These are phyloP conservation scores for Xylariaceae sp. DNA, from an alignment of 2,329 filamentous ascomycete genomes.

Conservation along the genomic window DNA sequence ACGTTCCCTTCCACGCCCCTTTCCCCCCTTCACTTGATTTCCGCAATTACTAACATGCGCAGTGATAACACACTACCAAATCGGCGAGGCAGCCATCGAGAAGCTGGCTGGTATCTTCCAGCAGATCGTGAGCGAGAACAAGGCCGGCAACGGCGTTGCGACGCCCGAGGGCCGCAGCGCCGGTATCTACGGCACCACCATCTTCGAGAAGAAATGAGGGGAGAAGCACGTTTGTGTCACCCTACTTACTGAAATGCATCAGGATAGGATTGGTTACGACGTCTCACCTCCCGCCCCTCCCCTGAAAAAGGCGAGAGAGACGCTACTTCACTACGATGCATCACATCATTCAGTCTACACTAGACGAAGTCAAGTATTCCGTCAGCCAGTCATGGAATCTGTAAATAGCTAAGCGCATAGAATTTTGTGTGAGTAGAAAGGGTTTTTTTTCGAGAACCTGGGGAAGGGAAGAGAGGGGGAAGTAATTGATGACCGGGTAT, in stretches of 20 bases:
- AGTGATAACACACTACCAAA: conserved; percentile 40
- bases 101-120: conserved; percentile 44
- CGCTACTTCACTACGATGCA: too few species aligned
- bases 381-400: not conserved
- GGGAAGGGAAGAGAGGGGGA: not conserved
- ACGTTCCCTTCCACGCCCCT: conserved; percentile 1
- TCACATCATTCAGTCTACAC: too few species aligned
- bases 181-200: conserved; percentile 20
- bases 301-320: too few species aligned
- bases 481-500: not conserved
- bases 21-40: not conserved
- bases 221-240: too few species aligned
- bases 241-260: too few species aligned
- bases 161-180: conserved; percentile 1
- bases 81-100: conserved; percentile 53
- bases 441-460: too few species aligned
- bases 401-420: conserved; percentile 3
- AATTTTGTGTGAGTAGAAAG: not conserved
- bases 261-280: too few species aligned
- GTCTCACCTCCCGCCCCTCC: too few species aligned
- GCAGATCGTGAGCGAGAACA: conserved; percentile 26
- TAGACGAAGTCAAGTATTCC: too few species aligned
- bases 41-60: not conserved
- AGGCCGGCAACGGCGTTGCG: conserved; percentile 31
- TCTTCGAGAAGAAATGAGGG: not conserved